Evolutionary conservation across 441 rosid species (phyloP), one percentile per base, ranked within the genome.

Genomic region (Adansonia madagascariensis): DNA sequence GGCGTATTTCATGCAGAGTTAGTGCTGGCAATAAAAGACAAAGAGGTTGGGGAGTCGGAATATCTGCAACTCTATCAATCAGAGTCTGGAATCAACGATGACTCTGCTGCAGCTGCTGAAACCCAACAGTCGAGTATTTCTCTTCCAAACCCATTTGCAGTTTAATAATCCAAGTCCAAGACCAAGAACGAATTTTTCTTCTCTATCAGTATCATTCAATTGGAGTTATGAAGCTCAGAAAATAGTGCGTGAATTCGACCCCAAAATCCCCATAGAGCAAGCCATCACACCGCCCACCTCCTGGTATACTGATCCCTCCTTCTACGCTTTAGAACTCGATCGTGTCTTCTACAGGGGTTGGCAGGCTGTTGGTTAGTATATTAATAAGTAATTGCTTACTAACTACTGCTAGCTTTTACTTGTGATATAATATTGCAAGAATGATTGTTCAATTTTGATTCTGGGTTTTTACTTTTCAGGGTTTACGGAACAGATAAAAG

Each of bases 231-330:
- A 70, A 14, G 76, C 56, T 24, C 73, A 71, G 57, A 81, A 82
- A 64, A 70, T 88, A 59, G 84, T 86, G 35, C 64, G 65, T 56
- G 83, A 91, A 66, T 95, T 95, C 67, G 84, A 91, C 65, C 97
- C 93, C 53, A 71, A 74, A 60, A 81, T 91, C 53, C 92, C 95
- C 3, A 81, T 95, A 24, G 92, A 93, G 77, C 88, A 86, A 78
- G 98, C 97, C 46, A 6, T 64, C 1, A 93, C 97, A 5, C 98
- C 96, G 0, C 98, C 97, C 4, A 88, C 90, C 82, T 90, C 93
- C 6, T 93, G 99, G 99, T 95, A 91, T 75, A 90, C 89, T 4
- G 90, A 91, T 49, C 81, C 90, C 47, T 84, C 87, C 4, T 88
- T 93, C 64, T 79, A 84, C 71, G 76, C 84, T 65, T 78, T 79